Evolutionary conservation across 441 rosid species (phyloP).

Genomic region (Jatropha multifida): DNA sequence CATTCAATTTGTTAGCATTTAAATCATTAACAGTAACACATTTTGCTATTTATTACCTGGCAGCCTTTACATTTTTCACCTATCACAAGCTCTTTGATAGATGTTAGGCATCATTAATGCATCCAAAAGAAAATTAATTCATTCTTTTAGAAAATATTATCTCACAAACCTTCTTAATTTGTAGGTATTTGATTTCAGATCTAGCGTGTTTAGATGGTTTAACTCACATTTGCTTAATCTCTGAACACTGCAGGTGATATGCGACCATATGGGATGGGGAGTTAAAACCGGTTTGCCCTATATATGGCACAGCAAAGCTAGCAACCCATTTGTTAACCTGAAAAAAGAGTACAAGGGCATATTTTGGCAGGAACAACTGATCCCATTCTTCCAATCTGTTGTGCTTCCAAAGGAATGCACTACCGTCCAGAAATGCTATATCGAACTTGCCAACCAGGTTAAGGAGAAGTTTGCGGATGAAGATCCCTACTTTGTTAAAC

Average conservation of each 20-base stretch:
- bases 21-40: too few relatives aligned
- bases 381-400: conserved; percentile 78
- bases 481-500: conserved; percentile 80
- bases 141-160: too few relatives aligned
- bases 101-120: too few relatives aligned
- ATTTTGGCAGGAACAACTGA: conserved; percentile 91
- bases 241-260: conserved; percentile 53
- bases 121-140: too few relatives aligned
- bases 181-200: neutral
- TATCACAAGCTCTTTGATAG: too few relatives aligned
- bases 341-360: conserved; percentile 91
- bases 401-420: conserved; percentile 77
- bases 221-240: neutral
- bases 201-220: neutral
- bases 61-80: too few relatives aligned
- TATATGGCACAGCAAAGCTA: conserved; percentile 97
- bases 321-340: conserved; percentile 88
- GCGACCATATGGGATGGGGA: conserved; percentile 85
- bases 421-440: conserved; percentile 79
- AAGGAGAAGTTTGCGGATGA: conserved; percentile 66
- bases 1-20: neutral
- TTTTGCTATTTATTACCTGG: too few relatives aligned
- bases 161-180: too few relatives aligned
- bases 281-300: conserved; percentile 92
- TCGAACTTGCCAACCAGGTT: conserved; percentile 77